Percentiles rank a stretch among this genome's conserved stretches.
Evolutionary conservation across 2,329 filamentous ascomycete genomes (phyloP).

Genomic region (Pestalotiopsis sp.): DNA sequence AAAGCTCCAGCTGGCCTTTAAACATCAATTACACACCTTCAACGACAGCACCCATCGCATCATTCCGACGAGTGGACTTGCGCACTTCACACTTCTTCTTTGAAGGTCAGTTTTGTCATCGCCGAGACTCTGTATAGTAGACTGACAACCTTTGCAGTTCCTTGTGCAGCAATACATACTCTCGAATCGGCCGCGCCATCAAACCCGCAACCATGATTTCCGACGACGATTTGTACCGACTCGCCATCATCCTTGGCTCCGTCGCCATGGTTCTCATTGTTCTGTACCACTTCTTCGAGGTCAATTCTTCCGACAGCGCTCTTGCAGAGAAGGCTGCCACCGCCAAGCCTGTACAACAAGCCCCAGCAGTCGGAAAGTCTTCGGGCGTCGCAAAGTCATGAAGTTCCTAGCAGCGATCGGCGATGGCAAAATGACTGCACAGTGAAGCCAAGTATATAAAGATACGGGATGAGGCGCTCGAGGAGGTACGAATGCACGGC

Average conservation of each 20-base stretch:
- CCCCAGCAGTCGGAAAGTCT: conserved; percentile 24
- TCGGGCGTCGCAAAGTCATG: conserved; percentile 17
- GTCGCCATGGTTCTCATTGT: conserved; percentile 90
- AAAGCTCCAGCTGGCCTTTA: conserved; percentile 12
- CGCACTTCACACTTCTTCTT: neutral
- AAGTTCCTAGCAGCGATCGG: neutral
- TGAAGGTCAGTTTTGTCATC: neutral
- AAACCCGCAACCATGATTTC: conserved; percentile 75
- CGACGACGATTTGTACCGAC: conserved; percentile 84
- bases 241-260: conserved; percentile 91
- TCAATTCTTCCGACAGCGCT: conserved; percentile 63
- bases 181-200: neutral
- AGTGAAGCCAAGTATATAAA: neutral
- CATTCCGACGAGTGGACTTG: neutral
- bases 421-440: neutral
- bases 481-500: neutral
- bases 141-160: neutral
- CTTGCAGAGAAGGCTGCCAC: conserved; percentile 27
- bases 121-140: neutral
- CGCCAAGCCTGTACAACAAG: conserved; percentile 25
- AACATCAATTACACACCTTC: conserved; percentile 12
- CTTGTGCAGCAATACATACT: conserved; percentile 6
- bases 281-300: conserved; percentile 92
- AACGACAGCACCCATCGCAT: neutral
- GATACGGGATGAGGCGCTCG: neutral